A percentile compares a stretch with the other conserved stretches of the same genome.
These are phyloP conservation scores for Arabidopsis hybrid DNA, from an alignment of 441 rosid genomes.

Conservation along the genomic window DNA sequence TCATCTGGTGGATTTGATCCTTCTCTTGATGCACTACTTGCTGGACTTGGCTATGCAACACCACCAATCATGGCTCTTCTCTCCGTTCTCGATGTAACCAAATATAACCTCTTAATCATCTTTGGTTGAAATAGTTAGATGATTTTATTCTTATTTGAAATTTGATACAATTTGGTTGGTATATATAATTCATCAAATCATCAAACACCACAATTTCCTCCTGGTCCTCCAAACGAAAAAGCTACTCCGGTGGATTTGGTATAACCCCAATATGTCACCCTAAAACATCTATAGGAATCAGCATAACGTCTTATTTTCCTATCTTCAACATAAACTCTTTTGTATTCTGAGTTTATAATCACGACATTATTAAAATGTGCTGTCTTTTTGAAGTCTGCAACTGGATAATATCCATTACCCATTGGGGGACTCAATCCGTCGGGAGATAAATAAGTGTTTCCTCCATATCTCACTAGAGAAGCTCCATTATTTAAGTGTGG, in stretches of 20 bases:
- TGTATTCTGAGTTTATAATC: not conserved
- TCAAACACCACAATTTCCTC: conserved; percentile 24
- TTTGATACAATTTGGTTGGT: no score
- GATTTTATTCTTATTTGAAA: not conserved
- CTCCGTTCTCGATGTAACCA: conserved; percentile 77
- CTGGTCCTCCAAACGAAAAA: conserved; percentile 33
- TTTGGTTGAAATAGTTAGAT: not conserved
- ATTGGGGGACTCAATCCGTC: conserved; percentile 26
- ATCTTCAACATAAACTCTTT: not conserved
- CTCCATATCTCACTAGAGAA: conserved; percentile 32
- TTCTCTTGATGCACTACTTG: conserved; percentile 71
- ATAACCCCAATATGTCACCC: conserved; percentile 11
- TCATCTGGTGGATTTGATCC: conserved; percentile 78
- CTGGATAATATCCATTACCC: conserved; percentile 38
- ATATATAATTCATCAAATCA: not conserved
- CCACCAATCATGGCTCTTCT: conserved; percentile 97
- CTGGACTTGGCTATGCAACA: conserved; percentile 87
- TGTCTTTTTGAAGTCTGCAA: not conserved
- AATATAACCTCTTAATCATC: not conserved
- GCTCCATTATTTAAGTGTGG: conserved; percentile 28
- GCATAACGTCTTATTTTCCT: not conserved
- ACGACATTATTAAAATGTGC: conserved; percentile 15
- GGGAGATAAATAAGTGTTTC: conserved; percentile 4
- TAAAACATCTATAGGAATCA: not conserved
- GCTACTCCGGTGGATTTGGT: not conserved